A percentile compares a stretch with the other conserved stretches of the same genome.
Conservation (phyloP, 805 yeast genomes). For the Candida montana region DNA sequence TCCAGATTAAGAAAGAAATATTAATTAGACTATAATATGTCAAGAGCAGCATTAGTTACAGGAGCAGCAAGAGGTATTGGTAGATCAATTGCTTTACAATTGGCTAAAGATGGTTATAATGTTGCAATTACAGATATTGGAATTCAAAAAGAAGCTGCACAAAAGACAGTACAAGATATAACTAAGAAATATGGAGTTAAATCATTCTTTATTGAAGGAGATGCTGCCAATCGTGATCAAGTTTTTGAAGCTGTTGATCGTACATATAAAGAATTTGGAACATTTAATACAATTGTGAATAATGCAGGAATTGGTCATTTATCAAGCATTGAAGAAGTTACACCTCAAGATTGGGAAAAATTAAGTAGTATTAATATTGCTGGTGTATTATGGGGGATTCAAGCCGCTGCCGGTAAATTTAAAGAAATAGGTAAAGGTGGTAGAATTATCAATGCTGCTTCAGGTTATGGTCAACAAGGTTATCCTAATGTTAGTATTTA, state of each 20-base stretch:
- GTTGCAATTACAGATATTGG: slow-evolving; percentile 27
- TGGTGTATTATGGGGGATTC: slow-evolving; percentile 30
- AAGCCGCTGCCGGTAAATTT: slow-evolving; percentile 29
- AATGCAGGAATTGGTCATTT: slow-evolving; percentile 33
- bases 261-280: slow-evolving; percentile 27
- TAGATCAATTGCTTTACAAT: slow-evolving; percentile 70
- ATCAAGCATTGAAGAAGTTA: slow-evolving; percentile 23
- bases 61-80: slow-evolving; percentile 94
- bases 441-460: slow-evolving; percentile 34
- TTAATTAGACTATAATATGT: too few species aligned
- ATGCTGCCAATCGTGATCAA: slow-evolving; percentile 22
- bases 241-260: slow-evolving; percentile 25
- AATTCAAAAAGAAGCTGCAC: slow-evolving; percentile 20
- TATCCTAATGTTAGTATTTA: slow-evolving; percentile 29
- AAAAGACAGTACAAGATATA: slow-evolving; percentile 20
- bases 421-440: slow-evolving; percentile 27
- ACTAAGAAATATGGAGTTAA: slow-evolving; percentile 15
- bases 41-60: slow-evolving; percentile 60
- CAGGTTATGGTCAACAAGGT: slow-evolving; percentile 31
- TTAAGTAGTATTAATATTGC: slow-evolving; percentile 27
- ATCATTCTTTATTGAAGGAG: slow-evolving; percentile 24
- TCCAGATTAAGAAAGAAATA: too few species aligned
- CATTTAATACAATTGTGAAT: slow-evolving; percentile 31
- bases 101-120: slow-evolving; percentile 66
- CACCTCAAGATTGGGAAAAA: slow-evolving; percentile 24